Evolutionary conservation across 768 basidiomycete genomes (phyloP).

Genomic region (Kwoniella sp.): DNA sequence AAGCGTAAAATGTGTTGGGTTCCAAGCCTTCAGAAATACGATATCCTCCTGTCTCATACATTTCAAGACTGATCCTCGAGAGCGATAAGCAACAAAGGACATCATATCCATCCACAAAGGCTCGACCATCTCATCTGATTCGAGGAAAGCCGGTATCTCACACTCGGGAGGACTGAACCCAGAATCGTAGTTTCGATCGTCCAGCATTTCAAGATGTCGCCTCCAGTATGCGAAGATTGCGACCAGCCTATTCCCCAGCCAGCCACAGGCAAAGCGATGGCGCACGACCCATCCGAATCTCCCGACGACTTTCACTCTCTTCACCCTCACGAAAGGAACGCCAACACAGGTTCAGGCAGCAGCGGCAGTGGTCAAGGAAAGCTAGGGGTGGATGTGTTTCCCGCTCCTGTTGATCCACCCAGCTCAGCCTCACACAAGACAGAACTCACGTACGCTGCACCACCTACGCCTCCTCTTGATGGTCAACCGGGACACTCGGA

Average conservation of each 20-base stretch:
- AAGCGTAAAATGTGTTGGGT: too few species aligned
- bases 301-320: background rate
- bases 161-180: too few species aligned
- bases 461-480: slow-evolving; percentile 11
- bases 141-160: too few species aligned
- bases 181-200: too few species aligned
- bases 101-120: too few species aligned
- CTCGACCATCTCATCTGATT: too few species aligned
- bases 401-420: slow-evolving; percentile 18
- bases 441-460: slow-evolving; percentile 6
- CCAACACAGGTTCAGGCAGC: background rate
- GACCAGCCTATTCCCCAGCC: background rate
- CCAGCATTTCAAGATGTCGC: background rate
- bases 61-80: too few species aligned
- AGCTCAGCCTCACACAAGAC: slow-evolving; percentile 10
- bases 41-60: too few species aligned
- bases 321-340: background rate
- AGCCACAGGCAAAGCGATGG: background rate
- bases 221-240: slow-evolving; percentile 1
- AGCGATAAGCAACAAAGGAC: too few species aligned
- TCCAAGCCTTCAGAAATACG: too few species aligned
- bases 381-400: slow-evolving; percentile 1
- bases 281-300: background rate
- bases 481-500: background rate
- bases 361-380: background rate